These are phyloP conservation scores for Lactarius deliciosus DNA, from an alignment of 768 basidiomycete species.

Conservation along the genomic window DNA sequence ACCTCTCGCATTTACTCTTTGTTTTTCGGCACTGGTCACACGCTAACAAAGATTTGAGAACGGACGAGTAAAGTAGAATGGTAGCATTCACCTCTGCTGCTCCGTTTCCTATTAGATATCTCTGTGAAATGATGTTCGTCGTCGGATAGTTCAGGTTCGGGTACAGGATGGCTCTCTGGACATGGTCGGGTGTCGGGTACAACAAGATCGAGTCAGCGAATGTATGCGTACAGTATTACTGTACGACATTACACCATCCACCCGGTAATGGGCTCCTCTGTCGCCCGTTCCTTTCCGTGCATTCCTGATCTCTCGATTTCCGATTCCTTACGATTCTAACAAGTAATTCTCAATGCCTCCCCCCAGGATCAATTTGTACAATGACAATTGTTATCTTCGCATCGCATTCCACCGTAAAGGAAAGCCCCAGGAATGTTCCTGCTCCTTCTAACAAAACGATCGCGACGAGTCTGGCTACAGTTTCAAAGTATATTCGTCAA, in stretches of 20 bases:
- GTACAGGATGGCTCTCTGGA: constrained; percentile 20
- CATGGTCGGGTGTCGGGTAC: constrained; percentile 9
- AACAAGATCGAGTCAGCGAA: neutral
- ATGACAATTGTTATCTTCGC: constrained; percentile 25
- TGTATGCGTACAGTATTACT: neutral
- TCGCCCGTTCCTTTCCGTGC: neutral
- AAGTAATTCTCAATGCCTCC: constrained; percentile 5
- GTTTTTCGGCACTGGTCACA: constrained; percentile 88
- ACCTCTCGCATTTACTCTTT: constrained; percentile 82
- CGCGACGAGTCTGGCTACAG: constrained; percentile 12
- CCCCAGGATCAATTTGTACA: constrained; percentile 21
- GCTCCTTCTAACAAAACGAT: constrained; percentile 32
- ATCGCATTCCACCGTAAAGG: constrained; percentile 28
- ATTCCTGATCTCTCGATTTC: constrained; percentile 1
- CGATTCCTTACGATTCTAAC: neutral
- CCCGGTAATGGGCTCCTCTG: neutral
- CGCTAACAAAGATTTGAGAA: constrained; percentile 43
- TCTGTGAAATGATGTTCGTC: constrained; percentile 26
- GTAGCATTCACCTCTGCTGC: constrained; percentile 27
- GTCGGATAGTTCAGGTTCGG: constrained; percentile 27
- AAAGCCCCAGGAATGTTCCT: constrained; percentile 16
- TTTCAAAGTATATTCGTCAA: constrained; percentile 10
- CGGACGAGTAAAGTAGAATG: neutral
- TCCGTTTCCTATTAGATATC: constrained; percentile 27
- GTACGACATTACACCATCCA: neutral